Evolutionary conservation across 2,329 filamentous ascomycete genomes (phyloP).

Genomic region (Myriosclerotinia curreyana): DNA sequence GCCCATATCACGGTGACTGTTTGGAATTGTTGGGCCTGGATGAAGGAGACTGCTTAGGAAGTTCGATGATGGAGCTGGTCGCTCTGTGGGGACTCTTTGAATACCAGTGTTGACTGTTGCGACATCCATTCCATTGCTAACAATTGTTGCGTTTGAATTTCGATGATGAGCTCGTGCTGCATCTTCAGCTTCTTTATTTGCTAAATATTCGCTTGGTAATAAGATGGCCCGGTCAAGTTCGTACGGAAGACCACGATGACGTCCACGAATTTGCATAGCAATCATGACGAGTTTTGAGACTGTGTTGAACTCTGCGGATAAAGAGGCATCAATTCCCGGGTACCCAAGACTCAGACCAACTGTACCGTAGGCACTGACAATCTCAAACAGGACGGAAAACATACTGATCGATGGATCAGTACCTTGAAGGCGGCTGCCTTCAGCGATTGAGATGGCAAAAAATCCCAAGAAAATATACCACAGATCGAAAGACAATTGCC

Average conservation of each 20-base stretch:
- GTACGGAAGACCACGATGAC: conserved; percentile 66
- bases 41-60: conserved; percentile 36
- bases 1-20: conserved; percentile 28
- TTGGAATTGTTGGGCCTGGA: conserved; percentile 38
- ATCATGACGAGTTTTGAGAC: conserved; percentile 62
- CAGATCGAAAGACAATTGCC: conserved; percentile 92
- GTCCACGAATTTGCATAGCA: conserved; percentile 66
- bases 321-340: conserved; percentile 68
- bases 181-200: conserved; percentile 56
- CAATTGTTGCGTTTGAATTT: conserved; percentile 23
- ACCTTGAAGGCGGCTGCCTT: conserved; percentile 67
- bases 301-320: conserved; percentile 76
- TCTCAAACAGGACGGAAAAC: conserved; percentile 75
- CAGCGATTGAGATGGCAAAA: conserved; percentile 88
- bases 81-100: conserved; percentile 22
- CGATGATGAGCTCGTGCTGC: conserved; percentile 24
- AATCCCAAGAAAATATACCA: conserved; percentile 96
- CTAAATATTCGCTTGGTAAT: conserved; percentile 62
- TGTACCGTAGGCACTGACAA: conserved; percentile 89
- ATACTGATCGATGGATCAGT: conserved; percentile 59
- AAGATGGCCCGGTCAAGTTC: conserved; percentile 68
- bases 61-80: conserved; percentile 26
- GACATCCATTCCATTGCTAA: conserved; percentile 19
- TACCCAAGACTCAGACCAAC: conserved; percentile 90
- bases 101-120: conserved; percentile 19